These are phyloP conservation scores for Exophiala spinifera DNA, from an alignment of 2,329 filamentous ascomycete species.

Conservation along the genomic window DNA sequence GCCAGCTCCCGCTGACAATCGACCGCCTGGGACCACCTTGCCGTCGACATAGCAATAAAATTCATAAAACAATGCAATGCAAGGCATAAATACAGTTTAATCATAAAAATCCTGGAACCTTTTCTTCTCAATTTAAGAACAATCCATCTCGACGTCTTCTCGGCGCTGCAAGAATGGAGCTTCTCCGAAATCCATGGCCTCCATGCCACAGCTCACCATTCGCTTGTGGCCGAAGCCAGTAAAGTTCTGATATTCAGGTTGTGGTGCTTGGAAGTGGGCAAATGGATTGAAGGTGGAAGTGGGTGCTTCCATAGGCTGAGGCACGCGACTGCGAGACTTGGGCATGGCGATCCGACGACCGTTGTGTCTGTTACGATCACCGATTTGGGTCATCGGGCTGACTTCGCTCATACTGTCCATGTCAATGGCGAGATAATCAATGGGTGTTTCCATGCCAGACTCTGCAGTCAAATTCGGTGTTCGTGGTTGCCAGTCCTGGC, in stretches of 20 bases:
- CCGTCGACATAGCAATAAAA: not conserved
- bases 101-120: slow-evolving; percentile 4
- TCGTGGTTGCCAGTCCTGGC: slow-evolving; percentile 27
- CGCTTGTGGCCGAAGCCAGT: slow-evolving; percentile 34
- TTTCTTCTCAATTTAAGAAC: slow-evolving; percentile 26
- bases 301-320: slow-evolving; percentile 8
- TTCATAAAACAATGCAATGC: slow-evolving; percentile 20
- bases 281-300: slow-evolving; percentile 28
- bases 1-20: not conserved
- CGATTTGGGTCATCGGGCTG: slow-evolving; percentile 20
- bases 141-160: slow-evolving; percentile 43
- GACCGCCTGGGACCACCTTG: not conserved
- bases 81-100: slow-evolving; percentile 4
- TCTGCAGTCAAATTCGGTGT: slow-evolving; percentile 25
- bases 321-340: slow-evolving; percentile 16
- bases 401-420: slow-evolving; percentile 26
- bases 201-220: slow-evolving; percentile 33
- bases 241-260: slow-evolving; percentile 17
- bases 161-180: slow-evolving; percentile 43
- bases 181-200: slow-evolving; percentile 44
- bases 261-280: slow-evolving; percentile 15
- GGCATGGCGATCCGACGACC: slow-evolving; percentile 27
- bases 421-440: slow-evolving; percentile 29
- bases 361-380: slow-evolving; percentile 13
- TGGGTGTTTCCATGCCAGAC: slow-evolving; percentile 21